Base-by-base conservation (phyloP, 345 rosid species). In the Trapa bicornis region DNA sequence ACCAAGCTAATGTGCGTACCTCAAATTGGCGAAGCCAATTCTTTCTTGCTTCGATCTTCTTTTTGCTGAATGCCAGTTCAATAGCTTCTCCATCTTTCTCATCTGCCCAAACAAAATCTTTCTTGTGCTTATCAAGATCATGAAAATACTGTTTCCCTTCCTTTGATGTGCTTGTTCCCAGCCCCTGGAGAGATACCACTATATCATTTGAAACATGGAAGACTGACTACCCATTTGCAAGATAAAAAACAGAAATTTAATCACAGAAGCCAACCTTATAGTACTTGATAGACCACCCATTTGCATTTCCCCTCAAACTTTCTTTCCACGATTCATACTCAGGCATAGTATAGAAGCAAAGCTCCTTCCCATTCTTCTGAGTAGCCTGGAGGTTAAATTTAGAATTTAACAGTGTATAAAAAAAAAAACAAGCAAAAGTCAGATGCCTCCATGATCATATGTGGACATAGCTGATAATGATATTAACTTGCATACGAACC, bases 21-120 rank as follows among this genome's bases (percentile, higher is more conserved):
- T 83, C 88, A 68, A 76, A 86, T 65, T 88, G 86, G n/a, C 84
- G 78, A 65, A 95, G 90, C 99, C 99, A 95, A 65, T 74, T 85
- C 76, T 95, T 95, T 70, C 99, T 85, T n/a, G 91, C 96, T 53
- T 95, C 98, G 1, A 89, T 85, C 82, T 91, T 95, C 82, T 87
- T 95, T 79, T 87, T 95, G 77, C 99, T 91, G 72, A 95, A 95
- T 4, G 99, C 99, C 61, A 95, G 96, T 76, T 95, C 99, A 65
- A 95, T 95, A 29, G 94, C 85, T 5, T 91, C 92, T 36, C 96
- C 97, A 67, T 91, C 99, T 74, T 81, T 79, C 6, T 95, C 98
- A 73, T 78, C 79, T 50, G 42, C 73, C 99, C 99, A 91, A 13
- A 83, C 57, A 69, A 95, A 95, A 78, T 95, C 98, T 68, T 95